Evolutionary conservation across 2,329 filamentous ascomycete species (phyloP), one percentile per base, ranked within the genome.

Genomic region (Neofusicoccum ribis): DNA sequence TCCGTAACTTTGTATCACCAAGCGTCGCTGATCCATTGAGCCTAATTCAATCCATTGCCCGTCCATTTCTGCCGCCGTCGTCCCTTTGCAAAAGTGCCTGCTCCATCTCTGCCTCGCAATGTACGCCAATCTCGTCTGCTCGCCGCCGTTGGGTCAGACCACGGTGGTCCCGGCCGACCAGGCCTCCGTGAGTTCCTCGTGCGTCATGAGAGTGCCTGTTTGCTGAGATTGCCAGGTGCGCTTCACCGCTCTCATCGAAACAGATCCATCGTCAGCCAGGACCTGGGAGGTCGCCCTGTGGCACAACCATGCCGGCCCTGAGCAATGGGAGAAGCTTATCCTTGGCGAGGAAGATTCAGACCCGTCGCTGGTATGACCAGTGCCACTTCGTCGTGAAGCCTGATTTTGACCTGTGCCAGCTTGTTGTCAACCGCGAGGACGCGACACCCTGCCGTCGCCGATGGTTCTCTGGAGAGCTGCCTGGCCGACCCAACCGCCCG

Each of bases 281-380:
- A 72, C 82, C 20, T 95, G 91, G 89, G 85, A 95, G 70, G 85
- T 92, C 37, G 86, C 86, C 15, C 77, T 96, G 7, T 96, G 92
- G 91, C 87, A 91, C 68, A 88, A 90, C 70, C 84, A 85, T 60
- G 74, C 79, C 31, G 81, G 75, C 41, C 82, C 69, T 82, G 84
- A 87, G 67, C 78, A 77, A 80, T 93, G 82, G 85, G 79, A 73
- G 84, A 89, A 72, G 23, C 80, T 86, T 5, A 12, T 37, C 20
- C 41, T 66, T 6, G 8, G 41, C 5, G 63, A 51, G 44, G 15
- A 41, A 43, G 47, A 47, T 1, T n/a, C 47, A 14, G 41, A 36
- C 23, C 14, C n/a, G 7, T 47, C 50, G 36, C 12, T 46, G 52
- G 47, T 62, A 61, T 43, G 49, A 11, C 47, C 17, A 46, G 14